Evolutionary conservation across 768 basidiomycete genomes (phyloP), one percentile per base, ranked within the genome.

Genomic region (Pisolithus sp.): DNA sequence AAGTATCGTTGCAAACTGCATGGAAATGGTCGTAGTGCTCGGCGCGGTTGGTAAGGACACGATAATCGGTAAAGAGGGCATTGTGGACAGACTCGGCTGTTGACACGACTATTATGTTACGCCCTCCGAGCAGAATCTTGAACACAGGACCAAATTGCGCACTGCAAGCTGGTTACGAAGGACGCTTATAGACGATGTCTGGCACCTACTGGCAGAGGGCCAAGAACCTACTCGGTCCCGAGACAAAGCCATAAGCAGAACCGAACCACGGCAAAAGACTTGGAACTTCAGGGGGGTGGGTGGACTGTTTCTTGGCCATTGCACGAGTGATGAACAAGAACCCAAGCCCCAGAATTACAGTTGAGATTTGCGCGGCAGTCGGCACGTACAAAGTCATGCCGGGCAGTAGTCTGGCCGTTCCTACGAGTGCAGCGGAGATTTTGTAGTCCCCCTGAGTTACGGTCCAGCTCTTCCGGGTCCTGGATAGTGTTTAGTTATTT

Each of bases 201-300:
- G 20, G 10, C 30, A 30, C 30, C 6, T 30, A 30, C 63, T 54
- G 63, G 59, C 62, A 64, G 50, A 28, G 23, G 2, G 43, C 48
- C 13, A 63, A 53, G 42, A 63, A 63, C 0, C 15, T 46, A 5
- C 50, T 15, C 10, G 63, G 62, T n/a, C 53, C 58, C 8, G 60
- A 34, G 1, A 24, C 54, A 40, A 56, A 58, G 4, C 50, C 23
- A n/a, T 60, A 6, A 4, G 51, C 58, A 9, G 54, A 62, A 47
- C 53, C 58, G 7, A 62, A 52, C 15, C 60, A 60, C 0, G 47
- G 54, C 2, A 62, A 34, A 2, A 58, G 18, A 45, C 51, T 58
- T 0, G 53, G 58, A 0, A 60, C 56, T 5, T 36, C 34, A 43
- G 54, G 50, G 5, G 30, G 30, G 10, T 30, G 30, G 30, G 30